A percentile compares a stretch with the other conserved stretches of the same genome.
These are phyloP conservation scores for Isatis tinctoria DNA, from an alignment of 345 rosid species.

Conservation along the genomic window DNA sequence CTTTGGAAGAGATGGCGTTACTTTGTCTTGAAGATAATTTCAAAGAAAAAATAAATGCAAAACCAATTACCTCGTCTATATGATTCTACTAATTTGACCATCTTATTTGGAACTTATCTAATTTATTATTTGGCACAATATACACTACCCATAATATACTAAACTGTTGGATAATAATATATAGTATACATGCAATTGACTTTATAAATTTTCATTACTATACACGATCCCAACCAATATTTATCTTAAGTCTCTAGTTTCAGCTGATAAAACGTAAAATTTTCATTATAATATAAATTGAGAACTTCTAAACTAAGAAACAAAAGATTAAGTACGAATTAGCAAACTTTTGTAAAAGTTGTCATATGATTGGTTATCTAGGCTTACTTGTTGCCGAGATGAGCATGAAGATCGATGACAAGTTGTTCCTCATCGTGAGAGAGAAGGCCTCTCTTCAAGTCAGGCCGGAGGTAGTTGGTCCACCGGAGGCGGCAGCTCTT, in stretches of 20 bases:
- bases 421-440: conserved; percentile 59
- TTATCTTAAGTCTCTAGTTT: background rate
- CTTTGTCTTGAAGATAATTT: conserved; percentile 26
- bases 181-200: conserved; percentile 13
- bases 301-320: background rate
- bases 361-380: background rate
- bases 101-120: conserved; percentile 18
- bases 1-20: conserved; percentile 16
- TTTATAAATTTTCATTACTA: background rate
- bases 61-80: background rate
- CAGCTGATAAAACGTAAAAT: background rate
- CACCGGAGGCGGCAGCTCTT: conserved; percentile 84
- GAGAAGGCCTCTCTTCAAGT: conserved; percentile 70
- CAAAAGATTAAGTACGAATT: background rate
- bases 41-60: conserved; percentile 3
- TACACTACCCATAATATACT: background rate
- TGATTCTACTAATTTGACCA: background rate
- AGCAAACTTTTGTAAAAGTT: background rate
- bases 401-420: conserved; percentile 69
- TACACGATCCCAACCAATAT: background rate
- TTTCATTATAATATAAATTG: background rate
- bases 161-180: conserved; percentile 4
- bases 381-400: conserved; percentile 63
- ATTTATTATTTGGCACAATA: background rate
- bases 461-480: conserved; percentile 83